Evolutionary conservation across 768 basidiomycete species (phyloP).

Genomic region (Omphalotus guepiniiformis): DNA sequence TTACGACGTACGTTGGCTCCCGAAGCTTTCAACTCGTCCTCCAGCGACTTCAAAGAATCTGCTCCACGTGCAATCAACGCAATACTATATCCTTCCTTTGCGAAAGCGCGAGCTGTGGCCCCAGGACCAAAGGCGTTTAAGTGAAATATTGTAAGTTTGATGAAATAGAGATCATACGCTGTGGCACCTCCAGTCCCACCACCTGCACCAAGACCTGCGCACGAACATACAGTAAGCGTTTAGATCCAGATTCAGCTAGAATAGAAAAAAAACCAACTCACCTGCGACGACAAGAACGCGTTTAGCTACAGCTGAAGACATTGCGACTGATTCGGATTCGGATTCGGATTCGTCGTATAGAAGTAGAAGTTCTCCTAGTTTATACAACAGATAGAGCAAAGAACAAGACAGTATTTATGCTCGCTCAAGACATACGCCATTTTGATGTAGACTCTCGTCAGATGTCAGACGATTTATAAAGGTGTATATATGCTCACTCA

Average conservation of each 20-base stretch:
- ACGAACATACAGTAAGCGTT: conserved; percentile 7
- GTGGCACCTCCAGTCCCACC: conserved; percentile 54
- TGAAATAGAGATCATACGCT: conserved; percentile 37
- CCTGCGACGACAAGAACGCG: conserved; percentile 59
- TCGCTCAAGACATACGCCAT: too few relatives aligned
- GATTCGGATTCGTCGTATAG: too few relatives aligned
- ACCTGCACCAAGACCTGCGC: conserved; percentile 40
- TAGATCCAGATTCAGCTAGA: neutral
- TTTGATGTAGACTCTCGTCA: too few relatives aligned
- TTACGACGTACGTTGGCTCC: conserved; percentile 51
- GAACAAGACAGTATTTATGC: too few relatives aligned
- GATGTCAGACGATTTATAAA: too few relatives aligned
- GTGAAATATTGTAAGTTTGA: conserved; percentile 1
- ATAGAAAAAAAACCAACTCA: conserved; percentile 19
- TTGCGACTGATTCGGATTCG: too few relatives aligned
- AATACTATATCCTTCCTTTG: conserved; percentile 60
- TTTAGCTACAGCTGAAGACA: too few relatives aligned
- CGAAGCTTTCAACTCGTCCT: conserved; percentile 46
- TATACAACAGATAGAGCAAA: too few relatives aligned
- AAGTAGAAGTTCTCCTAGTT: too few relatives aligned
- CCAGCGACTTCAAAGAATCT: conserved; percentile 46
- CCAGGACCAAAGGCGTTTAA: conserved; percentile 28
- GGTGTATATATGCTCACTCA: too few relatives aligned
- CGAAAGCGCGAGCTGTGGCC: conserved; percentile 58
- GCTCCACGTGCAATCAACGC: conserved; percentile 61